A percentile compares a stretch with the other conserved stretches of the same genome.
phyloP scores from a whole-genome alignment of 73 alveolate species.

The Paramecium bursaria region DNA sequence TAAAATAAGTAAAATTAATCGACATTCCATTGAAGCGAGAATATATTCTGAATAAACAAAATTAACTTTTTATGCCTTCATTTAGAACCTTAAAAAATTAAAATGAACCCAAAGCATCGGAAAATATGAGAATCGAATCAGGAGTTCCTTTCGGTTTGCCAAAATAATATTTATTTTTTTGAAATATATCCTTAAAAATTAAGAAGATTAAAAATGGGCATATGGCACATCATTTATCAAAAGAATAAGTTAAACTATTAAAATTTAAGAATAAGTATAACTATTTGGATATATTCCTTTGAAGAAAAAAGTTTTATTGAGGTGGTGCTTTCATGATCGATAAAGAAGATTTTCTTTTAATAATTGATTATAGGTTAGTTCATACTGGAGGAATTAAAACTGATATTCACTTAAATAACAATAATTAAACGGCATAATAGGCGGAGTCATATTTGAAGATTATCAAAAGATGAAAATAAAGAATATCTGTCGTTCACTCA shows the following conservation, averaged over 20 bases:
- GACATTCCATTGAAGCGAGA: slow-evolving; percentile 93
- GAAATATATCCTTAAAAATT: slow-evolving; percentile 74
- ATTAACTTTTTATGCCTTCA: slow-evolving; percentile 83
- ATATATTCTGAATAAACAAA: slow-evolving; percentile 92
- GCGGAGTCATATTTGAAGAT: too few species aligned
- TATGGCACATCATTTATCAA: slow-evolving; percentile 84
- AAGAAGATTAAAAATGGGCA: slow-evolving; percentile 72
- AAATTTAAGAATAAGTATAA: too few species aligned
- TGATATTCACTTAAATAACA: too few species aligned
- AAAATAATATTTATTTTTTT: slow-evolving; percentile 84
- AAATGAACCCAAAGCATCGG: slow-evolving; percentile 77
- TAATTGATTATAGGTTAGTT: too few species aligned
- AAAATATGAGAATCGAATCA: slow-evolving; percentile 83
- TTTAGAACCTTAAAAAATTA: slow-evolving; percentile 78
- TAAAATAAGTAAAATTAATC: slow-evolving; percentile 76
- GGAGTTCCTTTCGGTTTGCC: slow-evolving; percentile 88
- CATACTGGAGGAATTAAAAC: too few species aligned
- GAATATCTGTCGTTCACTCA: too few species aligned
- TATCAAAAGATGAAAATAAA: too few species aligned
- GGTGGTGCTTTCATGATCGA: too few species aligned
- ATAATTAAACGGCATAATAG: too few species aligned
- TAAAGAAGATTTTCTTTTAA: too few species aligned
- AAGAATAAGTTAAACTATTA: slow-evolving; percentile 64
- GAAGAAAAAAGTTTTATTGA: too few species aligned
- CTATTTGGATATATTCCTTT: too few species aligned